Percentiles rank a stretch among this genome's conserved stretches.
Evolutionary conservation across 768 basidiomycete genomes (phyloP).

Genomic region (Lentinula aciculospora): DNA sequence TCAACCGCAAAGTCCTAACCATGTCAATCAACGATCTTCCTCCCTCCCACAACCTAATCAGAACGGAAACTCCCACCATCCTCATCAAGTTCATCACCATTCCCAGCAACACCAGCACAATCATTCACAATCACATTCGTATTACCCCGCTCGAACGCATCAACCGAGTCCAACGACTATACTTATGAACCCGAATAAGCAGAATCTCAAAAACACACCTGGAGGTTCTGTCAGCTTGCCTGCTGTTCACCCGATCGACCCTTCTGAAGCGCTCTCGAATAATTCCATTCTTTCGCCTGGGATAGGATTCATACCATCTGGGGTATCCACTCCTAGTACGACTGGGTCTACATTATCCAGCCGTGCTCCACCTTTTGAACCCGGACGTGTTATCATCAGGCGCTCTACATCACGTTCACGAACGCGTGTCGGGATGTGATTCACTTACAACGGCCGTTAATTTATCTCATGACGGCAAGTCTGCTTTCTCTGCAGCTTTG

Average conservation of each 20-base stretch:
- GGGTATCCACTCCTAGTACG: slow-evolving; percentile 17
- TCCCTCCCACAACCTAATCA: not conserved
- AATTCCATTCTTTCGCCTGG: slow-evolving; percentile 14
- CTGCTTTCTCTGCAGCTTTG: too few species aligned
- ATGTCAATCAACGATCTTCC: slow-evolving; percentile 2
- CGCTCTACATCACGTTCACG: not conserved
- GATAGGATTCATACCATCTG: slow-evolving; percentile 6
- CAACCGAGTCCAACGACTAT: slow-evolving; percentile 6
- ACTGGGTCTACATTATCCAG: slow-evolving; percentile 36
- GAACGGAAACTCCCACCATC: not conserved
- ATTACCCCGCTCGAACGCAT: slow-evolving; percentile 8
- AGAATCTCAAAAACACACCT: not conserved
- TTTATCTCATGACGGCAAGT: too few species aligned
- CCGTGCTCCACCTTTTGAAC: slow-evolving; percentile 50
- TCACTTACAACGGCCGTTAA: too few species aligned
- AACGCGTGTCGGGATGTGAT: not conserved
- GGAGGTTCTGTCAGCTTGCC: not conserved
- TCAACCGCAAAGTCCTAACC: not conserved
- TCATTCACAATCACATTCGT: slow-evolving; percentile 8
- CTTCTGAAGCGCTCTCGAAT: slow-evolving; percentile 6
- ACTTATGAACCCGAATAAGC: slow-evolving; percentile 8
- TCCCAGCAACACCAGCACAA: slow-evolving; percentile 1
- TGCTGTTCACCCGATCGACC: slow-evolving; percentile 3
- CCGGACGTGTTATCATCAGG: slow-evolving; percentile 14
- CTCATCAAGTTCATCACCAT: not conserved